Evolutionary conservation across 2,329 filamentous ascomycete genomes (phyloP).

Genomic region (Fusarium subglutinans): DNA sequence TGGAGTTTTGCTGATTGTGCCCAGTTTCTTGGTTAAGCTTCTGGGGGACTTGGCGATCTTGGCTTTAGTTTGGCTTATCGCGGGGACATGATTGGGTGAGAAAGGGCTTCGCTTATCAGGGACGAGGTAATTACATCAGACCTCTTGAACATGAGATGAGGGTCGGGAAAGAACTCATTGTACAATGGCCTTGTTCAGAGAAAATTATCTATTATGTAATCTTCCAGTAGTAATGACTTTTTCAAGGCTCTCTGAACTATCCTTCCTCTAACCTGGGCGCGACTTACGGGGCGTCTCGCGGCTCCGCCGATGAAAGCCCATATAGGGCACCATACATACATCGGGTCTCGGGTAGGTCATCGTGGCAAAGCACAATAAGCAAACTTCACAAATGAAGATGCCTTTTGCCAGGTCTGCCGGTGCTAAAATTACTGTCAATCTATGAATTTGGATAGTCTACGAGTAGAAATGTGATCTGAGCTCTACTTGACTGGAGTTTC

Average conservation of each 20-base stretch:
- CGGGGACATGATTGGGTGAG: neutral
- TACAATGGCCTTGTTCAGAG: neutral
- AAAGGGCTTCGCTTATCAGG: neutral
- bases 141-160: no score
- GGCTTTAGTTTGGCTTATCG: neutral
- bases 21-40: slow-evolving; percentile 8
- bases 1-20: neutral
- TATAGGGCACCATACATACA: no score
- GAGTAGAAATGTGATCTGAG: neutral
- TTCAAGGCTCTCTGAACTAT: neutral
- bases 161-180: neutral
- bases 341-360: no score
- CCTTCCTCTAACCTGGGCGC: no score
- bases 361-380: no score
- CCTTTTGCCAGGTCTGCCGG: no score
- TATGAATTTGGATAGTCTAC: no score
- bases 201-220: accelerated
- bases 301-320: no score
- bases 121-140: neutral
- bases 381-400: no score
- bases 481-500: neutral
- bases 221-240: no score
- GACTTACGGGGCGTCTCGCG: no score
- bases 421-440: accelerated
- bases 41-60: slow-evolving; percentile 15